phyloP scores from a whole-genome alignment of 306 rosid species.

The Fragaria iinumae region DNA sequence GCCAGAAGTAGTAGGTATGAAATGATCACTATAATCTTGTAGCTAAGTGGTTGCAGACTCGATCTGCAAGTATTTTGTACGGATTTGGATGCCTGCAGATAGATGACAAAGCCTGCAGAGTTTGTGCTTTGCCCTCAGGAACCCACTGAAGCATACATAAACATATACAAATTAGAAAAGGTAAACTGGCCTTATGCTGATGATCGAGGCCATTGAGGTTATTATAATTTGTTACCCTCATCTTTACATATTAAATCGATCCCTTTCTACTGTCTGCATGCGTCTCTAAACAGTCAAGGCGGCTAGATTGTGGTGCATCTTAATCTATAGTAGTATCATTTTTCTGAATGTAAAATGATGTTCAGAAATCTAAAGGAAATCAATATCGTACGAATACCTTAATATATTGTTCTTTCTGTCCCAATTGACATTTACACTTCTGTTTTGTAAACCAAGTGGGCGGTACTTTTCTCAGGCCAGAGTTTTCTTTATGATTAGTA shows the following conservation, averaged over 20 bases:
- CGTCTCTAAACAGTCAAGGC: background rate
- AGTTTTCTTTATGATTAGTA: background rate
- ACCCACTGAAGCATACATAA: background rate
- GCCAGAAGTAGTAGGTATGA: slow-evolving; percentile 7
- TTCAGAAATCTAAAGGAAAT: background rate
- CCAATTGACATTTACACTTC: background rate
- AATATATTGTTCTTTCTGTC: background rate
- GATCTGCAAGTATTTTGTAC: background rate
- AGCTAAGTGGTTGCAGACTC: slow-evolving; percentile 1
- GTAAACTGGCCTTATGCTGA: background rate
- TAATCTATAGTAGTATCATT: background rate
- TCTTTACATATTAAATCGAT: background rate
- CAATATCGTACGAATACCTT: background rate
- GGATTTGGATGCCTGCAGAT: slow-evolving; percentile 16
- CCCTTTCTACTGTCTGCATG: background rate
- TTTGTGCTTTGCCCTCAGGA: background rate
- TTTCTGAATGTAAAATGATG: background rate
- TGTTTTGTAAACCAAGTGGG: background rate
- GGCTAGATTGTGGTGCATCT: background rate
- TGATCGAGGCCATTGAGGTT: background rate
- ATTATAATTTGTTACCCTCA: background rate
- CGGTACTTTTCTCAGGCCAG: background rate
- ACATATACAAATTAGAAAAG: background rate
- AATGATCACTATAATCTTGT: slow-evolving; percentile 16
- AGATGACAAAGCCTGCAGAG: background rate